Evolutionary conservation across 164 flowering plant species (phyloP), one percentile per base, ranked within the genome.

Genomic region (Vitis riparia): DNA sequence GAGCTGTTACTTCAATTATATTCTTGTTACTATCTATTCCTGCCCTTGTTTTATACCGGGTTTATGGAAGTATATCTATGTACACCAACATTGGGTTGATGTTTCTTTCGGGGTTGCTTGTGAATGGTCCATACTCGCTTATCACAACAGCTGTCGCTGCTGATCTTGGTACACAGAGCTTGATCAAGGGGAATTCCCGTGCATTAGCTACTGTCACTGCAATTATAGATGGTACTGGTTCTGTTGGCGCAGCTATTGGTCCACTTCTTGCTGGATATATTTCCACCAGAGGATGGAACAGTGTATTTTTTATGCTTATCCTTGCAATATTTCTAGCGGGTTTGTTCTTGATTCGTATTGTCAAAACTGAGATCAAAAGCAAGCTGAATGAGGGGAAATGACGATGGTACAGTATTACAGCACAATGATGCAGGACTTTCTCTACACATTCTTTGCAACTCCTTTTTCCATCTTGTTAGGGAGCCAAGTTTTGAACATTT

Each of bases 191-290:
- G 47, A 91, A 87, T 67, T 89, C 97, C 8, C 91, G 95, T 48
- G 97, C 98, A 61, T 84, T 96, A 67, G 98, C 99, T n/a, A 96
- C 99, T 37, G 99, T 96, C 11, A 88, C 92, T 19, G 99, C 98
- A 37, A 96, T 96, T 52, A 93, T 96, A 72, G 99, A 96, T 79
- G 99, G 97, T 13, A 96, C 99, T 68, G 98, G 99, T 58, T 96
- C 99, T 59, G 88, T 93, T 61, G 99, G 99, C n/a, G 99, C 91
- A 59, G 98, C 99, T 72, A 78, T 96, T 48, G 99, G 98, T 13
- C 98, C 98, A 8, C 82, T 92, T 56, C 70, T 93, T 55, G 91
- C 95, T 47, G 99, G 99, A 55, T 96, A 93, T 84, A 77, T 96
- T 60, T 96, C 97, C 5, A 86, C 91, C 3, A 79, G 82, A 62